Conservation (phyloP, 331 rosid genomes). For the Erythrophleum ivorense region DNA sequence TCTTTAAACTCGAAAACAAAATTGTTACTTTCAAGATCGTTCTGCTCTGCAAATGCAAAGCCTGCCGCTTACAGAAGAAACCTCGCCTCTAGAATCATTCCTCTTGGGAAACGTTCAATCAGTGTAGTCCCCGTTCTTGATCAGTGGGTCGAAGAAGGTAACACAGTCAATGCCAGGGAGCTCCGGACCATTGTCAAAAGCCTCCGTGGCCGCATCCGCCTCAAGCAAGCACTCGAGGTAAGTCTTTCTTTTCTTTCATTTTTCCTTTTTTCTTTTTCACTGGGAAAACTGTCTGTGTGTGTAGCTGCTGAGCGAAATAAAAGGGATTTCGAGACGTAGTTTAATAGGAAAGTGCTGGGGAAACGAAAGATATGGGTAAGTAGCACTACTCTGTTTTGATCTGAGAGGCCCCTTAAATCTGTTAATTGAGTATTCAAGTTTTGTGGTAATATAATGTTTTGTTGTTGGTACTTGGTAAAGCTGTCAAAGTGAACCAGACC, state of each 20-base stretch:
- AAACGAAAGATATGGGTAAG: constrained; percentile 24
- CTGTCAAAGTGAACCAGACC: neutral
- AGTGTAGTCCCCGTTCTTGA: constrained; percentile 63
- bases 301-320: neutral
- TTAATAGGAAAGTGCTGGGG: neutral
- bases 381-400: neutral
- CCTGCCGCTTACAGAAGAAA: constrained; percentile 28
- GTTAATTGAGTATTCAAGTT: neutral
- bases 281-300: too few relatives aligned
- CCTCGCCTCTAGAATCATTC: constrained; percentile 65
- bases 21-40: constrained; percentile 27
- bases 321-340: neutral
- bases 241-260: neutral
- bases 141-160: constrained; percentile 63
- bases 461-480: neutral
- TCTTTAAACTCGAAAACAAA: constrained; percentile 27
- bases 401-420: neutral
- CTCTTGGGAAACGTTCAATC: constrained; percentile 60
- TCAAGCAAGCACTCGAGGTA: constrained; percentile 69
- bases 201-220: constrained; percentile 58
- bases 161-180: constrained; percentile 32
- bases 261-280: neutral
- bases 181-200: constrained; percentile 51
- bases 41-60: constrained; percentile 32
- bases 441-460: neutral